Conservation (phyloP, 2,329 filamentous ascomycete genomes). For the Drechslera avenae region DNA sequence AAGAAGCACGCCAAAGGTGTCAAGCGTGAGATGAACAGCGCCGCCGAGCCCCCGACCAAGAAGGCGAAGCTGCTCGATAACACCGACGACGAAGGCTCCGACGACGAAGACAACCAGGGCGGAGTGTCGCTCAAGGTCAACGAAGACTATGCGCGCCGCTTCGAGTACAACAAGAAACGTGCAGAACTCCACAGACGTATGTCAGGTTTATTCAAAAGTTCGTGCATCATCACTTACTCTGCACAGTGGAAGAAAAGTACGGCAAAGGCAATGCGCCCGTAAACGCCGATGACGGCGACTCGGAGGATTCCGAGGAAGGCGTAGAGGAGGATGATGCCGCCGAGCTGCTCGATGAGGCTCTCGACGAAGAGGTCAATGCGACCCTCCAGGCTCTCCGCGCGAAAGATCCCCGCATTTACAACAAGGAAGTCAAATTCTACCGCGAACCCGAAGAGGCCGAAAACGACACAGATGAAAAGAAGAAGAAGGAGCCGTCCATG, state of each 20-base stretch:
- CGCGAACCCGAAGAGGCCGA: conserved; percentile 63
- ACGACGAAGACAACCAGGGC: conserved; percentile 28
- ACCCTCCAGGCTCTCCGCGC: conserved; percentile 85
- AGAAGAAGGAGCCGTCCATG: conserved; percentile 74
- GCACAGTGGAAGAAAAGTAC: conserved; percentile 85
- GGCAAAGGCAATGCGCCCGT: conserved; percentile 54
- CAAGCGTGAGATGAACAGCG: conserved; percentile 33
- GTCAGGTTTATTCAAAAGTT: conserved; percentile 29
- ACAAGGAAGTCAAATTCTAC: conserved; percentile 80
- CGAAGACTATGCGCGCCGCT: conserved; percentile 83
- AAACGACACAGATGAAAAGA: conserved; percentile 48
- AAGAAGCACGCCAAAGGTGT: conserved; percentile 31
- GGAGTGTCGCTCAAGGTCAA: conserved; percentile 73
- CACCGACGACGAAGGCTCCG: conserved; percentile 39
- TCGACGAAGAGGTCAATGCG: conserved; percentile 85
- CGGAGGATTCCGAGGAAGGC: conserved; percentile 57
- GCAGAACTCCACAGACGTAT: conserved; percentile 77
- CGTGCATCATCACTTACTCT: conserved; percentile 35
- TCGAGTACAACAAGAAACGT: conserved; percentile 97
- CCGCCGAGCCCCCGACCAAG: conserved; percentile 37
- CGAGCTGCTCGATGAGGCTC: conserved; percentile 79
- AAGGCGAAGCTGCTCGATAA: conserved; percentile 47
- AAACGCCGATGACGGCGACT: conserved; percentile 55
- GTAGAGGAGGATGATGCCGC: conserved; percentile 91
- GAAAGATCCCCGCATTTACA: conserved; percentile 91